These are phyloP conservation scores for Triangularia verruculosa DNA, from an alignment of 2,329 filamentous ascomycete genomes.

Conservation along the genomic window DNA sequence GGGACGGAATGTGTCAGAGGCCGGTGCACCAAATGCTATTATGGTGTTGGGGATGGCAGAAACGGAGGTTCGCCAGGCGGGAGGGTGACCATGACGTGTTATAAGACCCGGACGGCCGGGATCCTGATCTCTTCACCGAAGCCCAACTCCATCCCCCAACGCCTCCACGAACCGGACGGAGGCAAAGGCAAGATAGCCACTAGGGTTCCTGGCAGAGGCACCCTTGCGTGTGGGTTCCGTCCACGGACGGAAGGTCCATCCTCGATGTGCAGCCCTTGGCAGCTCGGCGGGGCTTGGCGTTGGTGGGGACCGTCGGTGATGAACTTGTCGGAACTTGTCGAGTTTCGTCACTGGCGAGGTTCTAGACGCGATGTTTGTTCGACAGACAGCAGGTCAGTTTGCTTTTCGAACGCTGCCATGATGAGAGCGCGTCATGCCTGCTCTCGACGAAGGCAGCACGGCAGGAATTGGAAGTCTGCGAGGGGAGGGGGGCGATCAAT, in stretches of 20 bases:
- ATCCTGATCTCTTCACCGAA: slow-evolving; percentile 10
- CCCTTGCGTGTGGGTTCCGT: slow-evolving; percentile 7
- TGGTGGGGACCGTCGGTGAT: not conserved
- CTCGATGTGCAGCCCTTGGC: slow-evolving; percentile 19
- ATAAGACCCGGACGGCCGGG: not conserved
- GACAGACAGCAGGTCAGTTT: not conserved
- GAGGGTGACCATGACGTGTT: slow-evolving; percentile 7
- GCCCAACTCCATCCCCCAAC: not conserved
- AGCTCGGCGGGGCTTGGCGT: slow-evolving; percentile 19
- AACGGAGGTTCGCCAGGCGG: not conserved
- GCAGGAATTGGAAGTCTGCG: not conserved
- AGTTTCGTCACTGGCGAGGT: not conserved
- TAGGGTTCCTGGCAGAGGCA: not conserved
- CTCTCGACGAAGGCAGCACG: not conserved
- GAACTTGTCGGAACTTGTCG: not conserved
- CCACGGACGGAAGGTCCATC: slow-evolving; percentile 5
- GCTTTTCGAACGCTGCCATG: not conserved
- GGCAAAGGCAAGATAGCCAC: slow-evolving; percentile 3
- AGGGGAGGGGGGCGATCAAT: not conserved
- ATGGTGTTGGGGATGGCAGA: not conserved
- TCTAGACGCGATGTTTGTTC: not conserved
- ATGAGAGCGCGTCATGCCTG: not conserved
- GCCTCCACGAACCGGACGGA: not conserved
- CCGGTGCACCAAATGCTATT: not conserved
- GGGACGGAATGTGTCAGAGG: not conserved